phyloP scores from a whole-genome alignment of 345 rosid species.

The Jatropha curcas region DNA sequence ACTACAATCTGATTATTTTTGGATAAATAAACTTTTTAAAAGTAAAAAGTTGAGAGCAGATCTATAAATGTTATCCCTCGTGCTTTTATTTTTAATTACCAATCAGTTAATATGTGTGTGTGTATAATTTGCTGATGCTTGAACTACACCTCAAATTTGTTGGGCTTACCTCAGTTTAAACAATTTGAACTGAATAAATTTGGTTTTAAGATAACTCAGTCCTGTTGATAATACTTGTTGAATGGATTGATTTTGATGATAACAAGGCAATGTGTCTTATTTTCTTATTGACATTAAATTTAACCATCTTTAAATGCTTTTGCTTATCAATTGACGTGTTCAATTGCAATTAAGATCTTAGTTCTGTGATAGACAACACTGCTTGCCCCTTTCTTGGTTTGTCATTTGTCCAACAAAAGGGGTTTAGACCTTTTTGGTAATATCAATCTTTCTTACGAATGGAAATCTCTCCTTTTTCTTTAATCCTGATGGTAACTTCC shows the following conservation, averaged over 20 bases:
- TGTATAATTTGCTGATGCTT: too few relatives aligned
- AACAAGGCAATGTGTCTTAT: not conserved
- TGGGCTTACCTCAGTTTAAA: too few relatives aligned
- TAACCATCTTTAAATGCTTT: not conserved
- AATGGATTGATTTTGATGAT: too few relatives aligned
- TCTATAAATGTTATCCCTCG: too few relatives aligned
- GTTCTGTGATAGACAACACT: not conserved
- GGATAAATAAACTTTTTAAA: too few relatives aligned
- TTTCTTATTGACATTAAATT: not conserved
- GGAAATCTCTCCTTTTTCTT: not conserved
- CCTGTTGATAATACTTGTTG: too few relatives aligned
- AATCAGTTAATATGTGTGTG: too few relatives aligned
- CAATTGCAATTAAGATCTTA: not conserved
- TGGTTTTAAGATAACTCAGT: too few relatives aligned
- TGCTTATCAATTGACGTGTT: not conserved
- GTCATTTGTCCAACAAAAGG: not conserved
- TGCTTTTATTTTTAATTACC: too few relatives aligned
- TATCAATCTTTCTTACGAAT: not conserved
- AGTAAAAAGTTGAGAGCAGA: too few relatives aligned
- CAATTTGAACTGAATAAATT: too few relatives aligned
- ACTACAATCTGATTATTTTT: not conserved
- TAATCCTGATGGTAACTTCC: not conserved
- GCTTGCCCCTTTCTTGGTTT: not conserved
- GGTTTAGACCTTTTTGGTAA: not conserved
- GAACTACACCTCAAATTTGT: too few relatives aligned